Evolutionary conservation across 1,139 yeast species (phyloP).

Genomic region (Suhomyces chickasaworum): DNA sequence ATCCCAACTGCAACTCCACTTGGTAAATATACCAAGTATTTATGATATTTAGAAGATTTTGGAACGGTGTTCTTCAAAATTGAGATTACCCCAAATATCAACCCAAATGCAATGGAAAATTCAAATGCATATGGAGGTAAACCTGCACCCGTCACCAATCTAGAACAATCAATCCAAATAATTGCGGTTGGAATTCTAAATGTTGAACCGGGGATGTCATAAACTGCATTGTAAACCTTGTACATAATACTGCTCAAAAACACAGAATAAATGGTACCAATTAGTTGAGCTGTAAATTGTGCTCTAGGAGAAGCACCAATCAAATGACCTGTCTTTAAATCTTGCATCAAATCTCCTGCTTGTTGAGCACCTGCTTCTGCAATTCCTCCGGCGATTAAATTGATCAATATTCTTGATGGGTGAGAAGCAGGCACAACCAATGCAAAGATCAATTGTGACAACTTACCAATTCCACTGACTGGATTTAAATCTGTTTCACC

Average conservation of each 20-base stretch:
- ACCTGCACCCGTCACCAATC: conserved; percentile 89
- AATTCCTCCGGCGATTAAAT: conserved; percentile 91
- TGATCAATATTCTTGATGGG: conserved; percentile 81
- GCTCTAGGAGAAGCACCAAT: conserved; percentile 92
- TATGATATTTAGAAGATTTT: conserved; percentile 36
- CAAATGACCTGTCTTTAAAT: conserved; percentile 89
- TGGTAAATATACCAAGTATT: conserved; percentile 65
- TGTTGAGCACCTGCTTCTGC: conserved; percentile 99
- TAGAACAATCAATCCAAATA: conserved; percentile 94
- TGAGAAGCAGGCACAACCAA: conserved; percentile 71
- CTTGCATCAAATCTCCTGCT: conserved; percentile 98
- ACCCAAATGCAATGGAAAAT: conserved; percentile 67
- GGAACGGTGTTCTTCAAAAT: conserved; percentile 59
- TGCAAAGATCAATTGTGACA: conserved; percentile 88
- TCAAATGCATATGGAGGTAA: conserved; percentile 76
- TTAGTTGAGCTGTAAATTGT: conserved; percentile 84
- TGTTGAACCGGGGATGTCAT: conserved; percentile 76
- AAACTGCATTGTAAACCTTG: conserved; percentile 75
- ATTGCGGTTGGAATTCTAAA: conserved; percentile 93
- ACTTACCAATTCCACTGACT: conserved; percentile 93
- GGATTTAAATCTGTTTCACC: conserved; percentile 98
- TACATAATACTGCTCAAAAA: conserved; percentile 80
- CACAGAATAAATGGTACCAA: conserved; percentile 86
- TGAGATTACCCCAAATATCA: conserved; percentile 70
- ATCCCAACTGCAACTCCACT: conserved; percentile 97